These are phyloP conservation scores for Boletus insuetus DNA, from an alignment of 768 basidiomycete genomes.

Conservation along the genomic window DNA sequence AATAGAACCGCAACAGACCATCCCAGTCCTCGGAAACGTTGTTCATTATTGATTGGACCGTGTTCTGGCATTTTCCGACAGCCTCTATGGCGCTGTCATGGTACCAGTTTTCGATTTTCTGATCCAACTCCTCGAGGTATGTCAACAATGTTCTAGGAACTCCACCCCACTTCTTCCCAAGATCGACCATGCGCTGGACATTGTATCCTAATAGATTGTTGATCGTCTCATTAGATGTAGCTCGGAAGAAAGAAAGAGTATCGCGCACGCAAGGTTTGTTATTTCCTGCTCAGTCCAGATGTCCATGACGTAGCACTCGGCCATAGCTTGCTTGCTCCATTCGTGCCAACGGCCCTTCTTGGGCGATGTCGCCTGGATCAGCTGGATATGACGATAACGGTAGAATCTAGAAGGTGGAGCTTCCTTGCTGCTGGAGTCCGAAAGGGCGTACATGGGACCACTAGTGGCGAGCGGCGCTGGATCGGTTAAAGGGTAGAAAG, in stretches of 20 bases:
- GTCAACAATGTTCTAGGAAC: not conserved
- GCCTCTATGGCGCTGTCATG: fast-evolving
- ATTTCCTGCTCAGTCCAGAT: constrained; percentile 3
- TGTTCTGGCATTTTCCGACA: not conserved
- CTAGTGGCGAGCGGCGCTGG: fast-evolving
- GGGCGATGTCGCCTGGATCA: not conserved
- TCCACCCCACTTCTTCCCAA: not conserved
- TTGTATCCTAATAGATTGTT: not conserved
- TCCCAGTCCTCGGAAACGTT: not conserved
- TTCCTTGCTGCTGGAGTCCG: not conserved
- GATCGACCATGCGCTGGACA: not conserved
- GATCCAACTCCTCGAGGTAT: not conserved
- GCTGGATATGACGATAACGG: not conserved
- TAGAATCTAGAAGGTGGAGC: not conserved
- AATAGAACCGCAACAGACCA: not conserved
- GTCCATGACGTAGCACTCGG: not conserved
- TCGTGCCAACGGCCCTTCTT: not conserved
- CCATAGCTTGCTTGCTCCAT: not conserved
- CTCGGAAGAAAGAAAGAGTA: not conserved
- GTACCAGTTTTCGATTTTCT: not conserved
- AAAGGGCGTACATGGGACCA: not conserved
- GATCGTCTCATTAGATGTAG: not conserved
- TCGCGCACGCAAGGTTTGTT: not conserved
- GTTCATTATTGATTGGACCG: too few species aligned
- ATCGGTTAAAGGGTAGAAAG: not conserved